Conservation (phyloP, 179 eudicot genomes). For the Beta macrorhiza region DNA sequence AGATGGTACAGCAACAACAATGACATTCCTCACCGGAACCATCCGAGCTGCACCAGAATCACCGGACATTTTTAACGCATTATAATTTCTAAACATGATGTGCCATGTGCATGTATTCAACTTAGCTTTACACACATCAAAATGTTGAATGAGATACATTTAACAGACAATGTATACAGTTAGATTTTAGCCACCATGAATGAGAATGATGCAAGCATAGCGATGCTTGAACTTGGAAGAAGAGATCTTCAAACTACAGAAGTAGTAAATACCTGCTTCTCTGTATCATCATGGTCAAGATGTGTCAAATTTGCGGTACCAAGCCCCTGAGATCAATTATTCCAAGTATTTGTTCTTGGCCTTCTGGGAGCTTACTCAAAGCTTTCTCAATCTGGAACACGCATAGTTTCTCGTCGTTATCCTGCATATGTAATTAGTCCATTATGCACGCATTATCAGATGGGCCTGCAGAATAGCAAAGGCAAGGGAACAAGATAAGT, state of each 20-base stretch:
- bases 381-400: too few species aligned
- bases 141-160: background rate
- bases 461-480: too few species aligned
- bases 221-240: background rate
- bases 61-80: constrained; percentile 18
- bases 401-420: too few species aligned
- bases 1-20: constrained; percentile 51
- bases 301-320: too few species aligned
- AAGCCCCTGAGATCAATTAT: too few species aligned
- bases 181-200: background rate
- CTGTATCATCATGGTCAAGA: too few species aligned
- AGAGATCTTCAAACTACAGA: background rate
- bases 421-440: too few species aligned
- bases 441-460: too few species aligned
- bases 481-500: too few species aligned
- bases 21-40: constrained; percentile 45
- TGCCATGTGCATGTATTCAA: background rate
- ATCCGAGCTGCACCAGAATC: constrained; percentile 46
- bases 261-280: too few species aligned
- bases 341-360: too few species aligned
- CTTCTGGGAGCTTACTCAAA: too few species aligned
- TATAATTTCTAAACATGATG: background rate
- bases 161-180: background rate
- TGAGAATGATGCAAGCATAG: background rate
- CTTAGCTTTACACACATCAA: background rate